phyloP scores from a whole-genome alignment of 805 yeast species.

The Yueomyces sp. region DNA sequence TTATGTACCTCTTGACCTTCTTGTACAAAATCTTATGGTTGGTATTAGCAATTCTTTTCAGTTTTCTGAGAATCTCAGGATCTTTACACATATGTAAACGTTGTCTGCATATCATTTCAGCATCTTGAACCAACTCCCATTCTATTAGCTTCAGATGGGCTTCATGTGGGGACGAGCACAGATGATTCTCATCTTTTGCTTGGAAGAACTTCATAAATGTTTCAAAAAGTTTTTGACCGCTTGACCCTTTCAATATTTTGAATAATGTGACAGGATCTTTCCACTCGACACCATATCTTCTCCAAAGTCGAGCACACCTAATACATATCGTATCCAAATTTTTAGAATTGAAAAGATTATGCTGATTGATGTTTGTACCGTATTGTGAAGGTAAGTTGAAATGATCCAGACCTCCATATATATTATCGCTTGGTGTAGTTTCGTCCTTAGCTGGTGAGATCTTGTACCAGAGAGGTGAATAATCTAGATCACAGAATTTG shows the following conservation, averaged over 20 bases:
- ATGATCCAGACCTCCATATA: too few species aligned
- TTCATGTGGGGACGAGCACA: slow-evolving; percentile 7
- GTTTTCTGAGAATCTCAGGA: slow-evolving; percentile 8
- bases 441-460: slow-evolving; percentile 15
- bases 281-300: slow-evolving; percentile 82
- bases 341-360: not conserved
- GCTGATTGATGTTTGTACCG: slow-evolving; percentile 8
- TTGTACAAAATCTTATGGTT: slow-evolving; percentile 13
- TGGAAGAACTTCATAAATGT: slow-evolving; percentile 9
- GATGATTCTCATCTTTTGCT: slow-evolving; percentile 6
- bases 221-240: slow-evolving; percentile 5
- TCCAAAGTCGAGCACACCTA: slow-evolving; percentile 85
- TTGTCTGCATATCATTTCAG: slow-evolving; percentile 38
- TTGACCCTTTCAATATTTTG: slow-evolving; percentile 27
- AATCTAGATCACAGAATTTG: slow-evolving; percentile 46
- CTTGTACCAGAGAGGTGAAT: slow-evolving; percentile 26
- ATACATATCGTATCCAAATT: slow-evolving; percentile 36
- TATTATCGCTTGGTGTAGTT: not conserved
- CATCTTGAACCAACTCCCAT: slow-evolving; percentile 50
- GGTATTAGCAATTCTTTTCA: slow-evolving; percentile 10
- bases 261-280: slow-evolving; percentile 59
- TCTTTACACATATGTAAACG: slow-evolving; percentile 25
- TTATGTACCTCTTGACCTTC: slow-evolving; percentile 8
- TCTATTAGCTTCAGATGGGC: slow-evolving; percentile 40
- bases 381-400: too few species aligned